Conservation (phyloP, 2,329 filamentous ascomycete genomes). For the Thermomyces lanuginosus region DNA sequence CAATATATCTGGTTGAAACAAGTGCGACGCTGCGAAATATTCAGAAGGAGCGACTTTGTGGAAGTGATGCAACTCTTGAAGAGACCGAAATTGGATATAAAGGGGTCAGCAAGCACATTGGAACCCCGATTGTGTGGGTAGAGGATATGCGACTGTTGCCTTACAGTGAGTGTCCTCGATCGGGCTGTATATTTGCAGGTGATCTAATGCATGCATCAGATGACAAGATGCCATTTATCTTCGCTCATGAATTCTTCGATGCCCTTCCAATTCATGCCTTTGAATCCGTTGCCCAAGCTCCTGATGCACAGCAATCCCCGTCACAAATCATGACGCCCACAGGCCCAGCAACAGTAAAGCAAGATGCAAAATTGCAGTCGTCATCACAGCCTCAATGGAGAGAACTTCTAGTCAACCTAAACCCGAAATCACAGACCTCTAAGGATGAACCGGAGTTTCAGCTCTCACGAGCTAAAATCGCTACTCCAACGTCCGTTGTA, state of each 20-base stretch:
- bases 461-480: constrained; percentile 55
- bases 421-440: constrained; percentile 36
- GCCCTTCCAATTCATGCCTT: constrained; percentile 93
- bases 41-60: constrained; percentile 71
- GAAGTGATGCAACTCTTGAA: constrained; percentile 46
- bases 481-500: constrained; percentile 70
- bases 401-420: constrained; percentile 61
- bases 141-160: constrained; percentile 78
- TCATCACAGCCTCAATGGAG: constrained; percentile 51
- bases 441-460: constrained; percentile 63
- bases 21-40: constrained; percentile 59
- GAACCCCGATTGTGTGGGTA: constrained; percentile 69
- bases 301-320: constrained; percentile 27
- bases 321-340: constrained; percentile 35
- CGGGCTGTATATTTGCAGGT: neutral
- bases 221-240: constrained; percentile 70
- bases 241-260: constrained; percentile 97
- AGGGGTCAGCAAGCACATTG: constrained; percentile 58
- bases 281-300: constrained; percentile 48
- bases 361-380: constrained; percentile 25
- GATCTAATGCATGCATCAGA: constrained; percentile 30
- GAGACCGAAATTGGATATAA: constrained; percentile 58
- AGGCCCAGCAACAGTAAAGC: constrained; percentile 31
- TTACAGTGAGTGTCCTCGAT: constrained; percentile 34
- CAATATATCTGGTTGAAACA: constrained; percentile 92